phyloP scores from a whole-genome alignment of 2,329 filamentous ascomycete genomes.

The Pyrenophora teres region DNA sequence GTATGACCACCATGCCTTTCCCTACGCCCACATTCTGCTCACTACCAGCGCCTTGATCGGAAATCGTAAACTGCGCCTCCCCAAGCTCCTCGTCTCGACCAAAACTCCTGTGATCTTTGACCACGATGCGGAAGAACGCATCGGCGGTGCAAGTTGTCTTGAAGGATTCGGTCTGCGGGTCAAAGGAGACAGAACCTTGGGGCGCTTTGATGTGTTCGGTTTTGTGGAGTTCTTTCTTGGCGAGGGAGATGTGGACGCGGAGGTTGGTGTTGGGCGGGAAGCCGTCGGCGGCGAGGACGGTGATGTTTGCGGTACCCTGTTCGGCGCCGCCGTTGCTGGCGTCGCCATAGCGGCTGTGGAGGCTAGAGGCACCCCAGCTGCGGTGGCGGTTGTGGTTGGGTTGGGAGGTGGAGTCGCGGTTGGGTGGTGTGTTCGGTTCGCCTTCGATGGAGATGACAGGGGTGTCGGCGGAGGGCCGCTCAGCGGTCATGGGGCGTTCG shows the following conservation, averaged over 20 bases:
- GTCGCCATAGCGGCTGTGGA: slow-evolving; percentile 39
- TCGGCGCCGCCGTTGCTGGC: slow-evolving; percentile 57
- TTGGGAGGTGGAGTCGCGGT: slow-evolving; percentile 15
- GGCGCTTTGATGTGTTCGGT: slow-evolving; percentile 85
- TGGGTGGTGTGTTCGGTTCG: slow-evolving; percentile 16
- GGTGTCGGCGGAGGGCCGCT: slow-evolving; percentile 36
- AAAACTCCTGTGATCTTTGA: slow-evolving; percentile 84
- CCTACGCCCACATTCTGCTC: slow-evolving; percentile 79
- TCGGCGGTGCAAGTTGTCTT: slow-evolving; percentile 79
- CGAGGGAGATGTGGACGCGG: slow-evolving; percentile 74
- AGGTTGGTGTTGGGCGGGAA: slow-evolving; percentile 78
- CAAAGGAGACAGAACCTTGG: slow-evolving; percentile 61
- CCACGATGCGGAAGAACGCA: slow-evolving; percentile 81
- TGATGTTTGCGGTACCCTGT: slow-evolving; percentile 77
- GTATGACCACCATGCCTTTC: slow-evolving; percentile 70
- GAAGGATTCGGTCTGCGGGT: slow-evolving; percentile 67
- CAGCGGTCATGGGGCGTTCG: slow-evolving; percentile 52
- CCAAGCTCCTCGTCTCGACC: slow-evolving; percentile 83
- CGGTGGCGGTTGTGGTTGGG: slow-evolving; percentile 44
- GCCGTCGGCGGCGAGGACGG: slow-evolving; percentile 75
- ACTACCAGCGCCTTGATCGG: slow-evolving; percentile 69
- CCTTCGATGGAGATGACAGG: slow-evolving; percentile 42
- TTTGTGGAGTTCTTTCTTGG: slow-evolving; percentile 79
- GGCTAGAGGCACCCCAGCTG: slow-evolving; percentile 49
- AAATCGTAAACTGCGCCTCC: slow-evolving; percentile 88